These are phyloP conservation scores for Mucor indicus DNA, from an alignment of 371 early-diverging fungal species.

Conservation along the genomic window DNA sequence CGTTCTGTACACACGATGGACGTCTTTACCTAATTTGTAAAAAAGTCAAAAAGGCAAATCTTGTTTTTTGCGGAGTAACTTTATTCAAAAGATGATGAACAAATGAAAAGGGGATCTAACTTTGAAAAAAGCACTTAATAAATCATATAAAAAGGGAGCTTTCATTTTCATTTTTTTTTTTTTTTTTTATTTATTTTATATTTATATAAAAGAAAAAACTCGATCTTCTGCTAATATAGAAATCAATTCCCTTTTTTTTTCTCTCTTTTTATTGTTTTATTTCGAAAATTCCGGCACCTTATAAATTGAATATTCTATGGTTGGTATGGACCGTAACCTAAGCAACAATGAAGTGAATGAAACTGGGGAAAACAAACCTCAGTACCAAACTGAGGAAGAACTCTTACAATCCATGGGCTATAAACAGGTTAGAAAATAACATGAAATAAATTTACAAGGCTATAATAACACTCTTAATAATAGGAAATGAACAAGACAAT, in stretches of 20 bases:
- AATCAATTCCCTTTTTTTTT: neutral
- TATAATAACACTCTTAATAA: neutral
- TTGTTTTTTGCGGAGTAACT: slow-evolving; percentile 5
- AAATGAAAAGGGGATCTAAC: slow-evolving; percentile 17
- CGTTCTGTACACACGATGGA: slow-evolving; percentile 6
- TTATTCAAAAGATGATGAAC: slow-evolving; percentile 7
- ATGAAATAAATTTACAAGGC: neutral
- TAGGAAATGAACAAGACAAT: slow-evolving; percentile 68
- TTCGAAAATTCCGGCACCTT: slow-evolving; percentile 11
- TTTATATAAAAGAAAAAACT: neutral
- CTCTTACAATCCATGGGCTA: slow-evolving; percentile 54
- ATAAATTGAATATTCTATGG: slow-evolving; percentile 8
- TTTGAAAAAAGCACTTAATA: no score
- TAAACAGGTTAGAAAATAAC: slow-evolving; percentile 41
- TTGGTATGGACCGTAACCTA: slow-evolving; percentile 28
- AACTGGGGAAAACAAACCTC: slow-evolving; percentile 24
- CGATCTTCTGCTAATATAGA: neutral
- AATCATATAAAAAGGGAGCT: slow-evolving; percentile 16
- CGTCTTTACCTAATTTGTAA: slow-evolving; percentile 12
- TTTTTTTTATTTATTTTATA: slow-evolving; percentile 2
- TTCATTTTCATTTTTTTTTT: neutral
- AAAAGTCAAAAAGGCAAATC: slow-evolving; percentile 11
- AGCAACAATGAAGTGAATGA: slow-evolving; percentile 25
- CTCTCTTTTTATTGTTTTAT: neutral
- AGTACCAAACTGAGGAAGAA: slow-evolving; percentile 37